Evolutionary conservation across 768 basidiomycete species (phyloP).

Genomic region (Guyanaporus albipodus): DNA sequence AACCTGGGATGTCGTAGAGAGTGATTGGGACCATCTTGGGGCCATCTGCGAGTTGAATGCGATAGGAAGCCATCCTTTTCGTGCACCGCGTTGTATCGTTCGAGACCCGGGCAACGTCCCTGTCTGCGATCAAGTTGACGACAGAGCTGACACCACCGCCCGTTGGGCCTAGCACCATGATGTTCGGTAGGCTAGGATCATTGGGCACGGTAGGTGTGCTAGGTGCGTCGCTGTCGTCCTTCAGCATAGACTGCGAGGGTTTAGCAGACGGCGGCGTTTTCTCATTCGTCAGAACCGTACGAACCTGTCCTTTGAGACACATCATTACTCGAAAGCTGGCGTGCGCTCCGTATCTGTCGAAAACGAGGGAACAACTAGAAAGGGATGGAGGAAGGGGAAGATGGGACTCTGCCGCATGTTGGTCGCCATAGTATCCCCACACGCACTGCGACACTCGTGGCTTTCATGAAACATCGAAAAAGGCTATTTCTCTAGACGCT

Average conservation of each 20-base stretch:
- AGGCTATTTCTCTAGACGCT: neutral
- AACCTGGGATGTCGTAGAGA: conserved; percentile 25
- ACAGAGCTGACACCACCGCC: conserved; percentile 29
- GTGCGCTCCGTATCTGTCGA: too few species aligned
- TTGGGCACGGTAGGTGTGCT: neutral
- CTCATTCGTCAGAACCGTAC: neutral
- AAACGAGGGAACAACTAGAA: too few species aligned
- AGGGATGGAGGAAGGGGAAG: neutral
- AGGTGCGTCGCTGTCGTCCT: conserved; percentile 1
- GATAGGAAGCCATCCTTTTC: conserved; percentile 11
- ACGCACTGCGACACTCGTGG: conserved; percentile 8
- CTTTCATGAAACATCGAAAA: conserved; percentile 5
- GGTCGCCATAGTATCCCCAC: conserved; percentile 13
- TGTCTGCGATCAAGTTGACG: conserved; percentile 29
- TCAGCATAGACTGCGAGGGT: conserved; percentile 1
- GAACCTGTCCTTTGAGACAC: conserved; percentile 19
- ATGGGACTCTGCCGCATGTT: neutral
- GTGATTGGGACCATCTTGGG: conserved; percentile 10
- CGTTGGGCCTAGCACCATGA: conserved; percentile 25
- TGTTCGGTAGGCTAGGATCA: conserved; percentile 12
- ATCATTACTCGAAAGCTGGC: too few species aligned
- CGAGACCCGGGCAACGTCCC: conserved; percentile 18
- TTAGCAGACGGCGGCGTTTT: conserved; percentile 1
- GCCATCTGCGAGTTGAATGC: conserved; percentile 11
- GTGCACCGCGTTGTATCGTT: conserved; percentile 19